phyloP scores from a whole-genome alignment of 345 rosid species.

The Salix purpurea region DNA sequence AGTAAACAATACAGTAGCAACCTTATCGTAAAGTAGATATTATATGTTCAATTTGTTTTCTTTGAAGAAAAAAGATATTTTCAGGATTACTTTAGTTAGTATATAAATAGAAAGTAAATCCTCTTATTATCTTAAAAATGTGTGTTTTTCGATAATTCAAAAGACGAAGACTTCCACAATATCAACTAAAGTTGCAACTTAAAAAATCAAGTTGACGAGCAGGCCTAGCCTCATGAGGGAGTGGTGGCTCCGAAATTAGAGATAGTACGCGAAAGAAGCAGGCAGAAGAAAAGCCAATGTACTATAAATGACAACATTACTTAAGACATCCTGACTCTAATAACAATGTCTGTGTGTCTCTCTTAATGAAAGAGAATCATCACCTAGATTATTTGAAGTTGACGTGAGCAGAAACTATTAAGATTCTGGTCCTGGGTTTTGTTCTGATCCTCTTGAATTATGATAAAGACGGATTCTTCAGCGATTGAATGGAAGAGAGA shows the following conservation, averaged over 20 bases:
- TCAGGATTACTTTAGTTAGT: too few species aligned
- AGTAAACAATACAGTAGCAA: not conserved
- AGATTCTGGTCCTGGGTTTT: conserved; percentile 11
- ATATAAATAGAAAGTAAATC: too few species aligned
- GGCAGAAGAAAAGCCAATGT: not conserved
- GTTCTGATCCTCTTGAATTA: not conserved
- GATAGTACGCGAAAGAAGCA: not conserved
- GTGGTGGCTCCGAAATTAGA: not conserved
- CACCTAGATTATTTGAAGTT: not conserved
- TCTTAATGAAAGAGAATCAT: not conserved
- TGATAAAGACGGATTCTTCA: too few species aligned
- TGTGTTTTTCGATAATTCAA: too few species aligned
- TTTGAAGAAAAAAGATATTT: too few species aligned
- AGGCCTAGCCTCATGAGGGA: too few species aligned
- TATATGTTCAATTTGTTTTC: not conserved
- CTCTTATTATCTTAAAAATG: too few species aligned
- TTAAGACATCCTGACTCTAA: not conserved
- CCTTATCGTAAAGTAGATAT: not conserved
- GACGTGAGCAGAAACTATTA: not conserved
- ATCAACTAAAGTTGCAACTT: too few species aligned
- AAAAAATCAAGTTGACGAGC: too few species aligned
- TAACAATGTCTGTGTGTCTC: not conserved
- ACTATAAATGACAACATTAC: conserved; percentile 24
- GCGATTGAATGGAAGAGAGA: not conserved
- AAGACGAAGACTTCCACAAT: too few species aligned